Conservation (phyloP, 345 rosid genomes). For the Eucalyptus lansdowneana region DNA sequence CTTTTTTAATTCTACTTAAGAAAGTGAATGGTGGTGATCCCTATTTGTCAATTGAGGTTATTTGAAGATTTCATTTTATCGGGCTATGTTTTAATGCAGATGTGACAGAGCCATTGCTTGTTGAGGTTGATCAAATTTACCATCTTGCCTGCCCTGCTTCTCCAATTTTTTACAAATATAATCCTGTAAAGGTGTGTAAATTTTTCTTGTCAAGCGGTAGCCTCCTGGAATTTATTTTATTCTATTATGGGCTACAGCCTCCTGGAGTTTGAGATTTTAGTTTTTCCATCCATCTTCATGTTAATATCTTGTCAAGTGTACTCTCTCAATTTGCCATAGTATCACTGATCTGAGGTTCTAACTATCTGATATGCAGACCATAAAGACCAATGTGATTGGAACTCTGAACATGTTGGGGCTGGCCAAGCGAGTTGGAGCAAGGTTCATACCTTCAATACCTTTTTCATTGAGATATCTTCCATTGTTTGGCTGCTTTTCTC, state of each 20-base stretch:
- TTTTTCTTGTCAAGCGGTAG: neutral
- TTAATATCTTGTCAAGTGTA: neutral
- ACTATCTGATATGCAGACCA: conserved; percentile 37
- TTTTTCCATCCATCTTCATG: neutral
- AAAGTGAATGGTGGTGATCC: no score
- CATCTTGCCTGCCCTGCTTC: conserved; percentile 99
- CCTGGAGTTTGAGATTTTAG: neutral
- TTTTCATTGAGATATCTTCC: neutral
- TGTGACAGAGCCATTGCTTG: conserved; percentile 81
- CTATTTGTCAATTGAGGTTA: no score
- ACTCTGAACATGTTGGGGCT: conserved; percentile 95
- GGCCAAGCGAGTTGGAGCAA: conserved; percentile 97
- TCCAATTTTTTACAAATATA: conserved; percentile 94
- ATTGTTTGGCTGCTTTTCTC: neutral
- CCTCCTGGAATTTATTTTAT: neutral
- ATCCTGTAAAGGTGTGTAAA: conserved; percentile 84
- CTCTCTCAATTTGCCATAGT: neutral
- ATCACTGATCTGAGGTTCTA: neutral
- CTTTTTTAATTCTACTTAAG: neutral
- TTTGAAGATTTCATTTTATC: neutral
- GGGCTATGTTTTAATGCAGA: conserved; percentile 17
- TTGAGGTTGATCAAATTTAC: conserved; percentile 88
- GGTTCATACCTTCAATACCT: conserved; percentile 21
- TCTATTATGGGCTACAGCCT: no score
- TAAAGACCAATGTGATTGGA: conserved; percentile 94